Evolutionary conservation across 169 alveolate genomes (phyloP).

Genomic region (Plasmodium sp.): DNA sequence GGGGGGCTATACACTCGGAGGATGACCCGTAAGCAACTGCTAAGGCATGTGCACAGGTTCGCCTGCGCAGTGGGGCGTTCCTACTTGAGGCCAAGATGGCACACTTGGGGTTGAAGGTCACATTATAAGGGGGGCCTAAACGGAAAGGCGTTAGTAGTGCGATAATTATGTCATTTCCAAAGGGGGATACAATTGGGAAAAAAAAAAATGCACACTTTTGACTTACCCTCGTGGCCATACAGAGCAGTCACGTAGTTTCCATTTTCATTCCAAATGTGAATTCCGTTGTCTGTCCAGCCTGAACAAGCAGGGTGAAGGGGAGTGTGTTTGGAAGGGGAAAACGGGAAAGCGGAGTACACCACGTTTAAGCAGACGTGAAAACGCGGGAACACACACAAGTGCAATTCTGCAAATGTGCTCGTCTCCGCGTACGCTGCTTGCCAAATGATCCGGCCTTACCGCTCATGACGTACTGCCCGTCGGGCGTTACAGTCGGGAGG

Average conservation of each 20-base stretch:
- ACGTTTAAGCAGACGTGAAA: not conserved
- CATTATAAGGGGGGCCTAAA: constrained; percentile 64
- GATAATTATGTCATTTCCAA: not conserved
- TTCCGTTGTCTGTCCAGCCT: constrained; percentile 60
- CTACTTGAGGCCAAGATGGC: constrained; percentile 52
- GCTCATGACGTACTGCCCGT: constrained; percentile 46
- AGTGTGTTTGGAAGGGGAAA: not conserved
- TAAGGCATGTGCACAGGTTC: not conserved
- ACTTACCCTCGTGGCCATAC: constrained; percentile 59
- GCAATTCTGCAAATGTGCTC: not conserved
- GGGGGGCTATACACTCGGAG: not conserved
- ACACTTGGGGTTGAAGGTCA: constrained; percentile 58
- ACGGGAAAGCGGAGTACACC: not conserved
- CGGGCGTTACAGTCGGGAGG: constrained; percentile 68
- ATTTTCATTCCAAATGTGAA: constrained; percentile 56
- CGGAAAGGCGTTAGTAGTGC: not conserved
- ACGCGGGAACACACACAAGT: not conserved
- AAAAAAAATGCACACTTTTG: not conserved
- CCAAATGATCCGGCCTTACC: not conserved
- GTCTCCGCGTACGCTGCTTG: not conserved
- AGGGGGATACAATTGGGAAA: not conserved
- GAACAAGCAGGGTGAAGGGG: not conserved
- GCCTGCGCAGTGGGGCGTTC: not conserved
- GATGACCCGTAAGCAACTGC: not conserved
- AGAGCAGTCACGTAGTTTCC: constrained; percentile 44